Conservation (phyloP, 345 rosid species). For the Eucalyptus pauciflora region DNA sequence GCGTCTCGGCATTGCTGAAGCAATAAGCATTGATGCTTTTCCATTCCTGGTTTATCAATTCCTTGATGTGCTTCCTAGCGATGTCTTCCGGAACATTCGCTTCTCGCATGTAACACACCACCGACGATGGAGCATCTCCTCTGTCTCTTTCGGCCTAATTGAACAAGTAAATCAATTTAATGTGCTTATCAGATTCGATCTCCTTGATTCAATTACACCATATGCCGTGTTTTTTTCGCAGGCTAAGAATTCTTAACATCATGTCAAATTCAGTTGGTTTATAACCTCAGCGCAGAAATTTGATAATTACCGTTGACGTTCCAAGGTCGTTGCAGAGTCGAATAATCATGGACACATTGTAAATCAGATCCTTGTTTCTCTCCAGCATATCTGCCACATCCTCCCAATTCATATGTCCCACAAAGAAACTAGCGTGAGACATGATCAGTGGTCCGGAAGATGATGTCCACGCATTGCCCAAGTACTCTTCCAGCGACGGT, state of each 20-base stretch:
- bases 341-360: slow-evolving; percentile 18
- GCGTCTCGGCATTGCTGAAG: not conserved
- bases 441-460: slow-evolving; percentile 21
- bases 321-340: slow-evolving; percentile 44
- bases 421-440: slow-evolving; percentile 6
- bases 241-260: not conserved
- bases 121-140: slow-evolving; percentile 39
- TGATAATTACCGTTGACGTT: slow-evolving; percentile 18
- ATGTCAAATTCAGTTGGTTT: not conserved
- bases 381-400: not conserved
- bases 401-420: not conserved
- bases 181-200: not conserved
- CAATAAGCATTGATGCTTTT: slow-evolving; percentile 21
- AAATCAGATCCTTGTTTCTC: slow-evolving; percentile 9
- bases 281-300: not conserved
- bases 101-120: slow-evolving; percentile 28
- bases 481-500: slow-evolving; percentile 30
- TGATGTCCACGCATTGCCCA: slow-evolving; percentile 30
- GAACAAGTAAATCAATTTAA: not conserved
- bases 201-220: not conserved
- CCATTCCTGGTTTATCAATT: slow-evolving; percentile 17
- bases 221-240: not conserved
- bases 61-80: slow-evolving; percentile 13
- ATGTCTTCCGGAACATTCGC: slow-evolving; percentile 13
- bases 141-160: slow-evolving; percentile 37